Evolutionary conservation across 2,329 filamentous ascomycete species (phyloP).

Genomic region (Alternaria gaisen): DNA sequence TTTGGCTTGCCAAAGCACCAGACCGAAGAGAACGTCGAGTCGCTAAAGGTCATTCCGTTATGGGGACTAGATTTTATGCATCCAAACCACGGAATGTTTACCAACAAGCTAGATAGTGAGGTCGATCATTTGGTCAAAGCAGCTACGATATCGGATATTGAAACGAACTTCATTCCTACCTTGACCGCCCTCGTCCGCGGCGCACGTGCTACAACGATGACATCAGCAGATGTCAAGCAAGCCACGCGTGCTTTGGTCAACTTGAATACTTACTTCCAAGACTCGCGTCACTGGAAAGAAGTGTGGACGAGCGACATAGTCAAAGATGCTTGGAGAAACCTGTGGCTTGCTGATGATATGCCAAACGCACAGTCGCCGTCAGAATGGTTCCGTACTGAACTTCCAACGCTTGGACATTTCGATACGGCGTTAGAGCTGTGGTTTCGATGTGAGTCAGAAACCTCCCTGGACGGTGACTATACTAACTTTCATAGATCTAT

Average conservation of each 20-base stretch:
- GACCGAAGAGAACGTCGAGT: slow-evolving; percentile 55
- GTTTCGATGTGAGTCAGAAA: slow-evolving; percentile 51
- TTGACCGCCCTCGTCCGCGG: slow-evolving; percentile 53
- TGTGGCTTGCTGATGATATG: slow-evolving; percentile 58
- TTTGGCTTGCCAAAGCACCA: slow-evolving; percentile 55
- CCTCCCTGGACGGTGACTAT: background rate
- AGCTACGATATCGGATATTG: slow-evolving; percentile 49
- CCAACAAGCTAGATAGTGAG: slow-evolving; percentile 53
- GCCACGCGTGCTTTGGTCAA: slow-evolving; percentile 54
- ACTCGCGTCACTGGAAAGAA: slow-evolving; percentile 56
- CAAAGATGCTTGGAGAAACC: slow-evolving; percentile 56
- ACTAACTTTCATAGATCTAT: slow-evolving; percentile 50
- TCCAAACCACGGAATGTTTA: slow-evolving; percentile 54
- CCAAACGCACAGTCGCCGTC: slow-evolving; percentile 53
- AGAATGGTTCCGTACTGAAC: slow-evolving; percentile 57
- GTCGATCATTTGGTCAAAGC: slow-evolving; percentile 49
- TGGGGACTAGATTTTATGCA: slow-evolving; percentile 56
- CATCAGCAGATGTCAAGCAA: slow-evolving; percentile 51
- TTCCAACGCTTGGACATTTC: slow-evolving; percentile 57
- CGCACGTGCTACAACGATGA: slow-evolving; percentile 51
- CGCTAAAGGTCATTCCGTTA: slow-evolving; percentile 53
- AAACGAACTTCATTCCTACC: slow-evolving; percentile 53
- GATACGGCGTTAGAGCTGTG: slow-evolving; percentile 58
- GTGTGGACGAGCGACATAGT: slow-evolving; percentile 59
- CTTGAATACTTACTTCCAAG: slow-evolving; percentile 57